phyloP scores from a whole-genome alignment of 495 filamentous ascomycete species.

The Penicillium roqueforti region DNA sequence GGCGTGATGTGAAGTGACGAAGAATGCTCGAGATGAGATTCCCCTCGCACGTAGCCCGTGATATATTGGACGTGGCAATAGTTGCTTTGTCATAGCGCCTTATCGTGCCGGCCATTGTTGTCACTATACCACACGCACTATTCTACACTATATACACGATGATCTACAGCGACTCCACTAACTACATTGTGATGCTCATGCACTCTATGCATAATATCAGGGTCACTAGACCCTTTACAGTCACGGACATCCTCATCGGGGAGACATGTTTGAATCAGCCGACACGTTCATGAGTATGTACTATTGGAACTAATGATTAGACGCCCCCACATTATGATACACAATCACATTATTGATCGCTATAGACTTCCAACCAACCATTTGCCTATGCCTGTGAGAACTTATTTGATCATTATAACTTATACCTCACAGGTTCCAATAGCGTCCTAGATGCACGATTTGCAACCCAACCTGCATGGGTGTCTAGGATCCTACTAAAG shows the following conservation, averaged over 20 bases:
- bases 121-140: background rate
- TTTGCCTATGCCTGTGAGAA: background rate
- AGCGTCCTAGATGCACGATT: background rate
- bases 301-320: background rate
- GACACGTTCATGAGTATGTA: background rate
- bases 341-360: no score
- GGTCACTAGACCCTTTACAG: background rate
- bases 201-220: slow-evolving; percentile 3
- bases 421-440: slow-evolving; percentile 7
- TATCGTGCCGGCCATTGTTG: background rate
- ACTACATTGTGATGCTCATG: background rate
- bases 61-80: slow-evolving; percentile 1
- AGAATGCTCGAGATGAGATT: background rate
- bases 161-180: background rate
- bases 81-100: background rate
- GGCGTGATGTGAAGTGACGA: background rate
- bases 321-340: background rate
- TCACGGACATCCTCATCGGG: background rate
- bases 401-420: slow-evolving; percentile 8
- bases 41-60: background rate
- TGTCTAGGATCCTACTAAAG: background rate
- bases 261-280: background rate
- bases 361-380: background rate
- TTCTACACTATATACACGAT: background rate
- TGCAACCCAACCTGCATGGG: slow-evolving; percentile 8